phyloP scores from a whole-genome alignment of 169 alveolate genomes.

The Plasmodium gaboni region DNA sequence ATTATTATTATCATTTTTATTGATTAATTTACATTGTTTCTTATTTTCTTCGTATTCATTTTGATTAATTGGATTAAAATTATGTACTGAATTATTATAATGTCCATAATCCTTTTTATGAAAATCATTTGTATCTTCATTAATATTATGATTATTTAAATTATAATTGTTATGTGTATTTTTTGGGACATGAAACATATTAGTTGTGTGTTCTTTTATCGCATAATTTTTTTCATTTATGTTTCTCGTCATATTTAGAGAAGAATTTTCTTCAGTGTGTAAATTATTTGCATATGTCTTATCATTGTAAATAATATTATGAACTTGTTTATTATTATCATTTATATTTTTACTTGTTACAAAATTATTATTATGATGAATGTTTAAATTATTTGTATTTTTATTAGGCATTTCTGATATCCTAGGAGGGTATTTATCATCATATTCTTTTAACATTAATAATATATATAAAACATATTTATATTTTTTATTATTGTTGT shows the following conservation, averaged over 20 bases:
- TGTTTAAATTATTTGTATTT: not conserved
- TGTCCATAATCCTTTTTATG: not conserved
- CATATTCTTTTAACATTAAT: slow-evolving; percentile 18
- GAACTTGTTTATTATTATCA: not conserved
- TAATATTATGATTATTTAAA: not conserved
- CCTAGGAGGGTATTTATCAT: not conserved
- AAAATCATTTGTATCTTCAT: not conserved
- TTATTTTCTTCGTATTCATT: not conserved
- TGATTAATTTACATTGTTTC: not conserved
- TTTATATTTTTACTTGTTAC: not conserved
- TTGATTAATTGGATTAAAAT: not conserved
- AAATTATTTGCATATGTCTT: not conserved
- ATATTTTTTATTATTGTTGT: slow-evolving; percentile 45
- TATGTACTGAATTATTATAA: not conserved
- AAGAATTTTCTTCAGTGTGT: not conserved
- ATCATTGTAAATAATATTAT: not conserved
- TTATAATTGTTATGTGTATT: not conserved
- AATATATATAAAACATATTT: slow-evolving; percentile 40
- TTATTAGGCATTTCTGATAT: not conserved
- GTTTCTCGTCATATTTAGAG: not conserved
- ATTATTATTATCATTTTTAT: not conserved
- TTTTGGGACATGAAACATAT: not conserved
- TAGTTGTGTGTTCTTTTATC: not conserved
- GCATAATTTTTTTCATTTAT: not conserved
- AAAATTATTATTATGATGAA: not conserved